These are phyloP conservation scores for Ganoderma boninense DNA, from an alignment of 1,284 basidiomycete species.

Conservation along the genomic window DNA sequence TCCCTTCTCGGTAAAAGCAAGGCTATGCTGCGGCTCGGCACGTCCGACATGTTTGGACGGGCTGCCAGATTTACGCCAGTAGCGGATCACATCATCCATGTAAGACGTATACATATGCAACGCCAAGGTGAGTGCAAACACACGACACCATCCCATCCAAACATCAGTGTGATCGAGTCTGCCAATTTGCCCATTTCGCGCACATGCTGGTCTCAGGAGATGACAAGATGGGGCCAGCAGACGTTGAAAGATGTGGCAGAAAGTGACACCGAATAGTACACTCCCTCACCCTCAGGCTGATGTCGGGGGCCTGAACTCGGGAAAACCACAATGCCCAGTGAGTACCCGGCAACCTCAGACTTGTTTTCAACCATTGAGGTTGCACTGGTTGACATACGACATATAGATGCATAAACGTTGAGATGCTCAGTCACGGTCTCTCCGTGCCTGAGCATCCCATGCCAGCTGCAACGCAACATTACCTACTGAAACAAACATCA, in stretches of 20 bases:
- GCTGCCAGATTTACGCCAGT: background rate
- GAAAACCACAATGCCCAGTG: background rate
- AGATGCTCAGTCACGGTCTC: background rate
- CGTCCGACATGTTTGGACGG: background rate
- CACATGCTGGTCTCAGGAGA: background rate
- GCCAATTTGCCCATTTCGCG: background rate
- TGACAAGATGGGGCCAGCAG: too few relatives aligned
- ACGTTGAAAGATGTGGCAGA: too few relatives aligned
- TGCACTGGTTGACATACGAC: background rate
- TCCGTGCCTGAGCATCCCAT: background rate
- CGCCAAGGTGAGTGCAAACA: background rate
- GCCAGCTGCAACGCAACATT: background rate
- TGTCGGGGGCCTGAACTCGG: background rate
- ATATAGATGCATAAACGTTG: background rate
- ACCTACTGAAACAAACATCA: background rate
- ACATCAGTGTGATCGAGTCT: background rate
- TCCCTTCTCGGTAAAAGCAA: background rate
- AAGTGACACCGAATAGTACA: background rate
- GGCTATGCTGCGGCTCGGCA: background rate
- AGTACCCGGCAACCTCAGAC: background rate
- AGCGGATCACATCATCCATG: background rate
- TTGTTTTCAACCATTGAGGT: background rate
- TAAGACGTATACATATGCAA: background rate
- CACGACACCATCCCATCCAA: background rate
- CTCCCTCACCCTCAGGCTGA: background rate